A percentile compares a stretch with the other conserved stretches of the same genome.
Evolutionary conservation across 2,329 filamentous ascomycete species (phyloP).

Genomic region (Botrytis tulipae): DNA sequence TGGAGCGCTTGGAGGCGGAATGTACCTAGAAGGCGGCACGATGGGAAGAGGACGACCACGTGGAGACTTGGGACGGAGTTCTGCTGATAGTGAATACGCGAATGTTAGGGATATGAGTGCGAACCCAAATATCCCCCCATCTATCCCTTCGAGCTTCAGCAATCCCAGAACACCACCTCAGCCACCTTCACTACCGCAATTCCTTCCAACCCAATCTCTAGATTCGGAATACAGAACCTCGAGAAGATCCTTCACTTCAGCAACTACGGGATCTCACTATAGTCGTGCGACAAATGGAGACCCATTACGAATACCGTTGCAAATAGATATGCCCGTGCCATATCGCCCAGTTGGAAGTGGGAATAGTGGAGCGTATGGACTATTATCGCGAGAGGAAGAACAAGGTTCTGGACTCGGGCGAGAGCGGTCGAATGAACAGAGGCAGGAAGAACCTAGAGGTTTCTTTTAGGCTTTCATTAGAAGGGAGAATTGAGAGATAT

Average conservation of each 20-base stretch:
- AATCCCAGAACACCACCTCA: not conserved
- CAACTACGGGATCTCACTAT: not conserved
- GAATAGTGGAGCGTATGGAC: not conserved
- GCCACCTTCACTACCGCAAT: not conserved
- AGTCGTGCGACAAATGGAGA: constrained; percentile 1
- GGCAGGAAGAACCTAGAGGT: not conserved
- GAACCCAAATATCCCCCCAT: not conserved
- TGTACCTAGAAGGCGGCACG: not conserved
- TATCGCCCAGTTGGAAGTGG: not conserved
- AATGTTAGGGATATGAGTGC: not conserved
- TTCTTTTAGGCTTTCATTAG: not conserved
- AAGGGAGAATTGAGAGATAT: not conserved
- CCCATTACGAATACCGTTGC: not conserved
- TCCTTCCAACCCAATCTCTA: not conserved
- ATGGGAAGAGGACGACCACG: not conserved
- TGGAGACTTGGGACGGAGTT: no score
- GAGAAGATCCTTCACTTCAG: not conserved
- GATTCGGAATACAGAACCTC: not conserved
- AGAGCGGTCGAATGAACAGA: not conserved
- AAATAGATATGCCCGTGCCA: not conserved
- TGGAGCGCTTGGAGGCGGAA: not conserved
- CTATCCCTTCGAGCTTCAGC: not conserved
- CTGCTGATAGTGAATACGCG: not conserved
- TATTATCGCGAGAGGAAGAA: not conserved
- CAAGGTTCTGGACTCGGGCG: not conserved